Evolutionary conservation across 805 yeast species (phyloP).

Genomic region (Naumovozyma dairenensis): DNA sequence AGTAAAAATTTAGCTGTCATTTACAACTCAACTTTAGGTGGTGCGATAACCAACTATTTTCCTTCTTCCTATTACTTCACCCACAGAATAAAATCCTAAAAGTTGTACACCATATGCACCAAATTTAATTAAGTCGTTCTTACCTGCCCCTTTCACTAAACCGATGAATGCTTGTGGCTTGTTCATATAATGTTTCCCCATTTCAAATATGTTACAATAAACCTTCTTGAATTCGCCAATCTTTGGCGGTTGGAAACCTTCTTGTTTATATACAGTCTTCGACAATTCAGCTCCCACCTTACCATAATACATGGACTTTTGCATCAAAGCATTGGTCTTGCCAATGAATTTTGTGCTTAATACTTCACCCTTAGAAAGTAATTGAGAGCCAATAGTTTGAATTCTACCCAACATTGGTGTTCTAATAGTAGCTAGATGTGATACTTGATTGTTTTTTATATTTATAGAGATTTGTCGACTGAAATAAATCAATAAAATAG

Average conservation of each 20-base stretch:
- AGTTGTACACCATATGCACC: conserved; percentile 75
- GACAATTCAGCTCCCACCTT: conserved; percentile 44
- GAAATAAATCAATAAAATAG: too few relatives aligned
- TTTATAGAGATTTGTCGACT: too few relatives aligned
- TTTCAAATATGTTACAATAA: conserved; percentile 45
- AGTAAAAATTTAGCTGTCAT: neutral
- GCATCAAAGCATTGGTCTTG: conserved; percentile 28
- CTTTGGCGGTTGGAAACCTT: conserved; percentile 88
- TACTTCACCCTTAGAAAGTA: conserved; percentile 20
- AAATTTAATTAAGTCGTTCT: conserved; percentile 51
- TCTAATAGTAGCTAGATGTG: too few relatives aligned
- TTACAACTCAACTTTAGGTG: too few relatives aligned
- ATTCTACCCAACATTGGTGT: conserved; percentile 27
- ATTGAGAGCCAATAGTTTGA: conserved; percentile 19
- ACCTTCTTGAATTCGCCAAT: conserved; percentile 65
- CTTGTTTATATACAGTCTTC: conserved; percentile 70
- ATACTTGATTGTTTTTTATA: too few relatives aligned
- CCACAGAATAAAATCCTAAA: conserved; percentile 83
- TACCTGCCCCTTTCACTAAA: conserved; percentile 37
- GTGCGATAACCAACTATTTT: conserved; percentile 76
- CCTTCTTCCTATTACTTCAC: conserved; percentile 96
- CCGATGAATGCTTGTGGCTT: conserved; percentile 53
- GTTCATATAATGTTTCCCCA: conserved; percentile 35
- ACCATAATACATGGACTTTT: conserved; percentile 70
- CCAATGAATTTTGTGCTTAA: conserved; percentile 42